Evolutionary conservation across 2,329 filamentous ascomycete genomes (phyloP).

Genomic region (Metarhizium rileyi): DNA sequence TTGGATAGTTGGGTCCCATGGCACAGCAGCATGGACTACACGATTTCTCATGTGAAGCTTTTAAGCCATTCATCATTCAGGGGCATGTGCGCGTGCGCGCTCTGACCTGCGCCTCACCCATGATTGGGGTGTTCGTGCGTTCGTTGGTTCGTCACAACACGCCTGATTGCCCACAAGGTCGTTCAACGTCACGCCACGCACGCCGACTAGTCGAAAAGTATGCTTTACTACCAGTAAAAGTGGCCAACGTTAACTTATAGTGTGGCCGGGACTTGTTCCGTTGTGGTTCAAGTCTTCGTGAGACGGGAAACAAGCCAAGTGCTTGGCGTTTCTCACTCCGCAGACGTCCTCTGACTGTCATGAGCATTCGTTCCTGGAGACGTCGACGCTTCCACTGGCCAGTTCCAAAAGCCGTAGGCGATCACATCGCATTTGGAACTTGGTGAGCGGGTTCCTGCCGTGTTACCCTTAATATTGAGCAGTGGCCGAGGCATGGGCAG

Average conservation of each 20-base stretch:
- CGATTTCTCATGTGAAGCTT: neutral
- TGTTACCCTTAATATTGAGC: neutral
- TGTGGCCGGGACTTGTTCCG: no score
- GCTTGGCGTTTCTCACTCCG: no score
- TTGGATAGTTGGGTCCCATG: neutral
- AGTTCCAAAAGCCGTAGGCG: neutral
- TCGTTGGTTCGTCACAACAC: neutral
- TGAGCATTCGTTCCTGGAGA: no score
- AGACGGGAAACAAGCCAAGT: no score
- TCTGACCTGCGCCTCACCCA: neutral
- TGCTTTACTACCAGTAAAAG: no score
- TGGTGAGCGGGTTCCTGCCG: neutral
- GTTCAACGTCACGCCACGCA: neutral
- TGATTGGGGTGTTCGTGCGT: neutral
- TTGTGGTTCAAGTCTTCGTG: no score
- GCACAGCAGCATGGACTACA: neutral
- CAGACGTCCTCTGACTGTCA: no score
- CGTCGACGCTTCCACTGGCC: no score
- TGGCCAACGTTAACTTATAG: no score
- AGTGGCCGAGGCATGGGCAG: no score
- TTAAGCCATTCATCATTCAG: neutral
- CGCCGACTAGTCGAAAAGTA: neutral
- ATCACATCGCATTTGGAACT: neutral
- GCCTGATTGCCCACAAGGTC: neutral
- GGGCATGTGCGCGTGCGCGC: neutral